Percentiles rank a stretch among this genome's conserved stretches.
phyloP scores from a whole-genome alignment of 1,139 yeast species.

The Suhomyces bolitotheri region DNA sequence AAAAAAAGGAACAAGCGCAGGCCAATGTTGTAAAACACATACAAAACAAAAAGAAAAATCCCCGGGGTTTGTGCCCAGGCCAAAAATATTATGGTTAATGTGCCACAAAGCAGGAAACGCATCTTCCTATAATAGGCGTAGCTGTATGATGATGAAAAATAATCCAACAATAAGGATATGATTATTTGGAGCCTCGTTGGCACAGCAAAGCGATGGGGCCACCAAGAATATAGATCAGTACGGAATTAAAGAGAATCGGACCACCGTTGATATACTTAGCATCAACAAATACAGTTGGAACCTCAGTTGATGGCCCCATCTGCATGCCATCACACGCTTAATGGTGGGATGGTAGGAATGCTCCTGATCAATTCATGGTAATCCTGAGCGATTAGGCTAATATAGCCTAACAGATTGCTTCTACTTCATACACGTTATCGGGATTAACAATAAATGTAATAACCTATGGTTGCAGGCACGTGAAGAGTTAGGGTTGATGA shows the following conservation, averaged over 20 bases:
- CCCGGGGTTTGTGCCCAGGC: slow-evolving; percentile 1
- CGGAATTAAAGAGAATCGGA: too few relatives aligned
- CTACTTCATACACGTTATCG: background rate
- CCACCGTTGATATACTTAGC: too few relatives aligned
- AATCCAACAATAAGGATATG: slow-evolving; percentile 5
- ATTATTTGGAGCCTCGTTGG: slow-evolving; percentile 4
- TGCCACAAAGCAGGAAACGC: slow-evolving; percentile 6
- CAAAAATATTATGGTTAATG: slow-evolving; percentile 2
- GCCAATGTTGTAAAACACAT: slow-evolving; percentile 4
- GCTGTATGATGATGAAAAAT: slow-evolving; percentile 8
- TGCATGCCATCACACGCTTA: too few relatives aligned
- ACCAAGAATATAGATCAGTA: slow-evolving; percentile 1
- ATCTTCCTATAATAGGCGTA: slow-evolving; percentile 4
- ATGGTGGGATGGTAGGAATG: too few relatives aligned
- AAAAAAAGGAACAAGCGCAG: slow-evolving; percentile 12
- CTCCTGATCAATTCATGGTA: too few relatives aligned
- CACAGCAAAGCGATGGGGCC: slow-evolving; percentile 6
- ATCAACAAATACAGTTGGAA: too few relatives aligned
- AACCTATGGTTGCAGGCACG: slow-evolving; percentile 5
- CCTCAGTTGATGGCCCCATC: too few relatives aligned
- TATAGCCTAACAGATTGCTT: slow-evolving; percentile 8
- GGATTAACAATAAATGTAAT: background rate
- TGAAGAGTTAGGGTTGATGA: slow-evolving; percentile 7
- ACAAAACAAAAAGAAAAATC: slow-evolving; percentile 7
- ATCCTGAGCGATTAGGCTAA: slow-evolving; percentile 10